Conservation (phyloP, 2,329 filamentous ascomycete genomes). For the Zymoseptoria crescenta region DNA sequence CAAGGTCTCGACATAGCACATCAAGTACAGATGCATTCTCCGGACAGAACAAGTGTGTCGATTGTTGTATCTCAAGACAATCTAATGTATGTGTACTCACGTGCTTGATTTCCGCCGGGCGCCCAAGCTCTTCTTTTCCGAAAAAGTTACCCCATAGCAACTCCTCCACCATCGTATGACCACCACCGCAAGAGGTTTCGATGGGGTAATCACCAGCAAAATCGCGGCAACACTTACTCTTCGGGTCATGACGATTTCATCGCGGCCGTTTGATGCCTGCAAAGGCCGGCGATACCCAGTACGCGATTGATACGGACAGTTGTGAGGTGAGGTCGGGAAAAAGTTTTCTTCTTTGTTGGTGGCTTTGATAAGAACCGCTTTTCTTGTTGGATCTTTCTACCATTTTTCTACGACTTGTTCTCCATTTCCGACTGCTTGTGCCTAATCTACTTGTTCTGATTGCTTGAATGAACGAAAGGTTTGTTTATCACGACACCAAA, state of each 20-base stretch:
- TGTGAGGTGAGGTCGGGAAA: conserved; percentile 7
- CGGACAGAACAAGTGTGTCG: neutral
- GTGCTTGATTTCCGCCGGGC: neutral
- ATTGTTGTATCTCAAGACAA: no score
- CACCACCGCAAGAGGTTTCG: neutral
- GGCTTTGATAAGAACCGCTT: conserved; percentile 9
- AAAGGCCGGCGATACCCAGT: conserved; percentile 3
- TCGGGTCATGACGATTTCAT: conserved; percentile 2
- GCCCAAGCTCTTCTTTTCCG: neutral
- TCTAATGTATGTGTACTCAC: neutral
- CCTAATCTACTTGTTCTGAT: neutral
- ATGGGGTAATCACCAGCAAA: neutral
- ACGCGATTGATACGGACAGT: conserved; percentile 3
- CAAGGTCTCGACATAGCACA: neutral
- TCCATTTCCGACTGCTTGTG: neutral
- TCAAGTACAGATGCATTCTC: neutral
- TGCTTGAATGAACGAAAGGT: no score
- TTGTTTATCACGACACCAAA: no score
- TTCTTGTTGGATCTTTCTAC: neutral
- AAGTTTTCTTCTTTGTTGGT: conserved; percentile 9
- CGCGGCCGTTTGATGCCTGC: neutral
- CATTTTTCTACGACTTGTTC: neutral
- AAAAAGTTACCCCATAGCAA: neutral
- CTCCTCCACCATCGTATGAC: neutral
- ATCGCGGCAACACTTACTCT: conserved; percentile 10